These are phyloP conservation scores for Pseudognaphalium luteoalbum DNA, from an alignment of 129 eudicot species.

Conservation along the genomic window DNA sequence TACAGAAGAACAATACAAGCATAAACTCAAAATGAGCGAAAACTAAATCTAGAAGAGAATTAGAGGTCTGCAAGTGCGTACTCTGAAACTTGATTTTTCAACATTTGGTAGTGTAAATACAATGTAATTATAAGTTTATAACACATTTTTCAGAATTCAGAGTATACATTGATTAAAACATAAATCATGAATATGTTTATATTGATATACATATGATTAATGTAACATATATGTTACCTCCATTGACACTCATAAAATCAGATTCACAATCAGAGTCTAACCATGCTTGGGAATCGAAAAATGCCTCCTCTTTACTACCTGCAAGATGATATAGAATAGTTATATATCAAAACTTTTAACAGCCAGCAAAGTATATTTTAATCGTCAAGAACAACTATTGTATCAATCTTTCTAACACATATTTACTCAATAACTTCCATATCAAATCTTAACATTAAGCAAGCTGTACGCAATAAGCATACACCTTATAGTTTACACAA, in stretches of 20 bases:
- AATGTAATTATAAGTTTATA: neutral
- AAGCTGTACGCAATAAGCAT: neutral
- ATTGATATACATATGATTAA: neutral
- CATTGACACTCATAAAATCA: conserved; percentile 60
- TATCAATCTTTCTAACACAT: neutral
- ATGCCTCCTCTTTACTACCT: conserved; percentile 72
- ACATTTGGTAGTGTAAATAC: neutral
- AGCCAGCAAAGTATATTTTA: neutral
- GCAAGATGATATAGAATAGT: conserved; percentile 15
- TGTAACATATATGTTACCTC: conserved; percentile 39
- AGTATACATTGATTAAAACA: neutral
- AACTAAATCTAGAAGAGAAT: neutral
- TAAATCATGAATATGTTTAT: neutral
- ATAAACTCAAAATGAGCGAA: neutral
- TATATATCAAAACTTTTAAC: neutral
- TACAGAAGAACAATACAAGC: neutral
- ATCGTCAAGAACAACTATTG: neutral
- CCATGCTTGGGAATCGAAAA: conserved; percentile 77
- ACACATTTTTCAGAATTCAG: neutral
- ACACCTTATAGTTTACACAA: neutral
- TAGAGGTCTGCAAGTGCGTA: neutral
- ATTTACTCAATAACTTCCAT: neutral
- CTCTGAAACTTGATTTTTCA: neutral
- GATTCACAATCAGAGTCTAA: conserved; percentile 75
- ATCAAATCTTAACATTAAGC: neutral